Evolutionary conservation across 1,284 basidiomycete species (phyloP).

Genomic region (Sanghuangporus sanghuang): DNA sequence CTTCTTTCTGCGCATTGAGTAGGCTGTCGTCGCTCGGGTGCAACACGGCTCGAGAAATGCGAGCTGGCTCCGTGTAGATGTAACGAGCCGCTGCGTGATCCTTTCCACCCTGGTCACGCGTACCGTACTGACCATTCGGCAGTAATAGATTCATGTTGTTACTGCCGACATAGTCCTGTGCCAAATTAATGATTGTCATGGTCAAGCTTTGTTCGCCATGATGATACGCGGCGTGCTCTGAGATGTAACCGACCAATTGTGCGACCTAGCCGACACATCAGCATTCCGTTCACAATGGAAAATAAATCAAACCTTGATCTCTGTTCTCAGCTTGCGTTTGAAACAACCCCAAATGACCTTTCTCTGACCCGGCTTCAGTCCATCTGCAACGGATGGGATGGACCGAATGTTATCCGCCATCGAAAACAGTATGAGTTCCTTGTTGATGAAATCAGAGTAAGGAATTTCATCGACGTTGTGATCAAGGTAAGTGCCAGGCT

Average conservation of each 20-base stretch:
- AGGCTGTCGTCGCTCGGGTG: constrained; percentile 84
- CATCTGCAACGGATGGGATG: constrained; percentile 90
- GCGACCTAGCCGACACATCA: constrained; percentile 56
- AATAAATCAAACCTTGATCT: constrained; percentile 69
- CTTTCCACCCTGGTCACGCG: constrained; percentile 86
- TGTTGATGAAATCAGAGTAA: constrained; percentile 96
- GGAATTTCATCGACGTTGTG: constrained; percentile 87
- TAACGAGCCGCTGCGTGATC: constrained; percentile 97
- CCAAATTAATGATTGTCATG: constrained; percentile 89
- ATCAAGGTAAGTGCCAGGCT: constrained; percentile 94
- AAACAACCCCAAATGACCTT: constrained; percentile 97
- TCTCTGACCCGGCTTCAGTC: constrained; percentile 97
- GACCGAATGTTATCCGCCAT: constrained; percentile 99
- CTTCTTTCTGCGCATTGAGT: constrained; percentile 83
- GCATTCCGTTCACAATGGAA: neutral
- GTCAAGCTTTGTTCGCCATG: constrained; percentile 90
- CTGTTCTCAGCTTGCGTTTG: constrained; percentile 88
- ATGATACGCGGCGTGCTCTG: constrained; percentile 94
- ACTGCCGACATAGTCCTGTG: constrained; percentile 92
- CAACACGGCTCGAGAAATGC: constrained; percentile 79
- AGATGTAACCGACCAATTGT: constrained; percentile 92
- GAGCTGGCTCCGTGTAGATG: constrained; percentile 84
- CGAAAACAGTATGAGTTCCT: constrained; percentile 96
- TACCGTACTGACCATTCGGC: constrained; percentile 97
- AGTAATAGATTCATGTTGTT: constrained; percentile 93